These are phyloP conservation scores for Tephrocybe rancida DNA, from an alignment of 768 basidiomycete species.

Conservation along the genomic window DNA sequence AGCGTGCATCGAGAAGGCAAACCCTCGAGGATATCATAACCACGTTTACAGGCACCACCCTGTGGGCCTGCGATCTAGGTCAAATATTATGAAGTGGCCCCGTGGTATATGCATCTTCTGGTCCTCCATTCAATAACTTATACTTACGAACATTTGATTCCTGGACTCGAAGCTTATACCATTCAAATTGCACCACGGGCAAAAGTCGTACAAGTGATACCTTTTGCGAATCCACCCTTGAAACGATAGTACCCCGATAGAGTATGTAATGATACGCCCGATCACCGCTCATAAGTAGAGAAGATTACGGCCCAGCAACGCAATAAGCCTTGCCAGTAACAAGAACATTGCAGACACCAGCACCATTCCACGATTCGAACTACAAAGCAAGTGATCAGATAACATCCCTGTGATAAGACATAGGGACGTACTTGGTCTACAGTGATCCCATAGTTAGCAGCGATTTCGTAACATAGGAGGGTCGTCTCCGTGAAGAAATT, in stretches of 20 bases:
- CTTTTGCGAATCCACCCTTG: no score
- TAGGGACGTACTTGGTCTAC: not conserved
- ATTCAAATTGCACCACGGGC: no score
- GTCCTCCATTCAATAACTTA: no score
- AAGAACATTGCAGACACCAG: constrained; percentile 11
- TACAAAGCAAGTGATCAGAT: not conserved
- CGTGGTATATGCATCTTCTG: no score
- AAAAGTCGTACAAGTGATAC: no score
- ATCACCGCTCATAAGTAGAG: not conserved
- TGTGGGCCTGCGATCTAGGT: not conserved
- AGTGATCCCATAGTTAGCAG: not conserved
- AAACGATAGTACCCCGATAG: no score
- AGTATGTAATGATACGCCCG: not conserved
- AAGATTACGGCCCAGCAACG: not conserved
- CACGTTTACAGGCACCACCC: not conserved
- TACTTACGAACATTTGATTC: no score
- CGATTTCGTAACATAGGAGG: constrained; percentile 3
- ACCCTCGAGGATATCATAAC: not conserved
- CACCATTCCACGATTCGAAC: constrained; percentile 14
- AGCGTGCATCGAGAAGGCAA: not conserved
- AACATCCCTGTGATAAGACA: not conserved
- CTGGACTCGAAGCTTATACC: no score
- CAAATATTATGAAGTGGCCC: not conserved
- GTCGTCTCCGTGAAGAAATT: constrained; percentile 10
- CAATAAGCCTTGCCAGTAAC: constrained; percentile 11